Conservation (phyloP, 164 flowering plant species). For the Magnolia officinalis region DNA sequence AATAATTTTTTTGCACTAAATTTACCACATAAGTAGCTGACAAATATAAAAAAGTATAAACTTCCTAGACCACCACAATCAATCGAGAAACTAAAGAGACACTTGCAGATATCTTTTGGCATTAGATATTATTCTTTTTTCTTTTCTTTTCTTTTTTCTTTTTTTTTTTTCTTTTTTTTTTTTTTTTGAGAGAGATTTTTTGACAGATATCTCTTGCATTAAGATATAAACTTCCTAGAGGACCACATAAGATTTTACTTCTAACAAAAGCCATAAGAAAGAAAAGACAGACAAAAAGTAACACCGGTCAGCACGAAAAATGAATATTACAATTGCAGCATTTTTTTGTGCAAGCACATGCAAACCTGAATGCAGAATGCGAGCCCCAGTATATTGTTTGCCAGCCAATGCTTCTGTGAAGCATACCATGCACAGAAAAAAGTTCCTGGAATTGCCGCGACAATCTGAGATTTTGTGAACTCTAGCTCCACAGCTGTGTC, state of each 20-base stretch:
- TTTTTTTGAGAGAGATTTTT: too few species aligned
- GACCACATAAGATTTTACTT: too few species aligned
- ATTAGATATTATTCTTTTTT: too few species aligned
- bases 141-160: too few species aligned
- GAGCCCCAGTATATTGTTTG: slow-evolving; percentile 89
- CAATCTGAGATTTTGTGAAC: slow-evolving; percentile 86
- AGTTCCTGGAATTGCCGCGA: slow-evolving; percentile 93
- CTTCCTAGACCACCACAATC: neutral
- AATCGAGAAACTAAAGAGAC: too few species aligned
- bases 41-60: neutral
- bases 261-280: too few species aligned
- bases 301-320: neutral
- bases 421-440: slow-evolving; percentile 99
- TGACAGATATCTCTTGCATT: too few species aligned
- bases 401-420: slow-evolving; percentile 89
- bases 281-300: too few species aligned
- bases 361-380: slow-evolving; percentile 96
- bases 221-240: too few species aligned
- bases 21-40: neutral
- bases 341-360: neutral
- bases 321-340: neutral
- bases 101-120: too few species aligned
- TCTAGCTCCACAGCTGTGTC: slow-evolving; percentile 83
- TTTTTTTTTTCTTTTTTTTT: too few species aligned
- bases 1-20: neutral